Conservation (phyloP, 495 filamentous ascomycete species). For the Podospora comata region DNA sequence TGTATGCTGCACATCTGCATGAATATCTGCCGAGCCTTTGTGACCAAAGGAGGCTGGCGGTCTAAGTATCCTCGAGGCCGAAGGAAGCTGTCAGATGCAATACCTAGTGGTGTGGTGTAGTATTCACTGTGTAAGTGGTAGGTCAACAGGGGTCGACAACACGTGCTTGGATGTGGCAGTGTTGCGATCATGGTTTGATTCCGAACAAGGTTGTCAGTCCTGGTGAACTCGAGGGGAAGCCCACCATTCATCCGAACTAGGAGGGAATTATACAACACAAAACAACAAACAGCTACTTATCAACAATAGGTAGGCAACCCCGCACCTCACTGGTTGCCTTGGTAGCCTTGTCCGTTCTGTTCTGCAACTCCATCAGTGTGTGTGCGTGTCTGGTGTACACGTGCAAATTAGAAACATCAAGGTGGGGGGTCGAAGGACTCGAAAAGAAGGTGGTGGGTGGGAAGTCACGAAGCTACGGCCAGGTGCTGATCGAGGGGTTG, state of each 20-base stretch:
- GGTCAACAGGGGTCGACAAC: not conserved
- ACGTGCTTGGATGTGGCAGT: conserved; percentile 10
- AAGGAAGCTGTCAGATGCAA: not conserved
- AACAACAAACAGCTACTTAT: not conserved
- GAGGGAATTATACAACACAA: not conserved
- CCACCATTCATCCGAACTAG: not conserved
- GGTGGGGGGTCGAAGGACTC: not conserved
- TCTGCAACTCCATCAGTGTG: not conserved
- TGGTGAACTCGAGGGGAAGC: not conserved
- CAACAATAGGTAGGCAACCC: not conserved
- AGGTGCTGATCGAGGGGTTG: not conserved
- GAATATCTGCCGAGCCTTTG: not conserved
- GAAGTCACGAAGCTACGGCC: not conserved
- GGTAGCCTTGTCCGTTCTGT: not conserved
- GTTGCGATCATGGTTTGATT: not conserved
- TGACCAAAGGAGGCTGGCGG: too few species aligned
- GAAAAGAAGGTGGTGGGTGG: not conserved
- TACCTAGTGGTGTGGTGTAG: not conserved
- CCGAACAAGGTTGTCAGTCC: not conserved
- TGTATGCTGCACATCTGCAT: not conserved
- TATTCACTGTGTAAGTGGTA: not conserved
- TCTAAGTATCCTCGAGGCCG: not conserved
- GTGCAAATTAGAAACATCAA: conserved; percentile 1
- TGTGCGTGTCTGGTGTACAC: not conserved
- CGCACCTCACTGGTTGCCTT: not conserved